Conservation (phyloP, 495 filamentous ascomycete genomes). For the Jackrogersella multiformis region DNA sequence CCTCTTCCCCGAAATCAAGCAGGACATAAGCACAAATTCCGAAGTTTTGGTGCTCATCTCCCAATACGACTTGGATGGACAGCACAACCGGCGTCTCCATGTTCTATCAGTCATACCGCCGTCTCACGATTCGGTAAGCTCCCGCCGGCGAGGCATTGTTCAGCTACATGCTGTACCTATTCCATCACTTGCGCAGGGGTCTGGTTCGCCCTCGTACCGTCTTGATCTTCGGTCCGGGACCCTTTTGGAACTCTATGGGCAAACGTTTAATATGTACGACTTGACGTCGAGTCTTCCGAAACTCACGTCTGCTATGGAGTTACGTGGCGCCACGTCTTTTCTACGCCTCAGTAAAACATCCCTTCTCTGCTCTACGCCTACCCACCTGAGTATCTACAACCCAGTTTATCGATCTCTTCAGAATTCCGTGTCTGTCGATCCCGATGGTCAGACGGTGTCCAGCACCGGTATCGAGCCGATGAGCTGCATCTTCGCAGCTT, state of each 20-base stretch:
- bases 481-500: conserved; percentile 61
- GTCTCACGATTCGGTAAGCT: conserved; percentile 34
- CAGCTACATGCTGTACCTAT: conserved; percentile 45
- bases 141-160: conserved; percentile 35
- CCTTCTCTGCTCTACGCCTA: conserved; percentile 54
- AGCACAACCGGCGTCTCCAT: conserved; percentile 52
- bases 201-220: conserved; percentile 49
- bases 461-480: conserved; percentile 33
- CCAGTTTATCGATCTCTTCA: conserved; percentile 73
- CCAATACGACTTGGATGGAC: conserved; percentile 17
- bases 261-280: conserved; percentile 59
- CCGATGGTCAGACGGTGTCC: conserved; percentile 21
- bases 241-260: conserved; percentile 61
- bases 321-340: conserved; percentile 57
- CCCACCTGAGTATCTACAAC: conserved; percentile 66
- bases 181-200: neutral
- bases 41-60: conserved; percentile 60
- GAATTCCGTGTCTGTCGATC: conserved; percentile 58
- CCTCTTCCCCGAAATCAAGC: conserved; percentile 47
- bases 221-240: conserved; percentile 66
- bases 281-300: conserved; percentile 60
- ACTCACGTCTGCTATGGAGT: conserved; percentile 49
- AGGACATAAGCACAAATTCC: conserved; percentile 44
- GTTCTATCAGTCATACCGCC: conserved; percentile 53
- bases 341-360: conserved; percentile 62